Conservation (phyloP, 805 yeast genomes). For the Metschnikowia similis region DNA sequence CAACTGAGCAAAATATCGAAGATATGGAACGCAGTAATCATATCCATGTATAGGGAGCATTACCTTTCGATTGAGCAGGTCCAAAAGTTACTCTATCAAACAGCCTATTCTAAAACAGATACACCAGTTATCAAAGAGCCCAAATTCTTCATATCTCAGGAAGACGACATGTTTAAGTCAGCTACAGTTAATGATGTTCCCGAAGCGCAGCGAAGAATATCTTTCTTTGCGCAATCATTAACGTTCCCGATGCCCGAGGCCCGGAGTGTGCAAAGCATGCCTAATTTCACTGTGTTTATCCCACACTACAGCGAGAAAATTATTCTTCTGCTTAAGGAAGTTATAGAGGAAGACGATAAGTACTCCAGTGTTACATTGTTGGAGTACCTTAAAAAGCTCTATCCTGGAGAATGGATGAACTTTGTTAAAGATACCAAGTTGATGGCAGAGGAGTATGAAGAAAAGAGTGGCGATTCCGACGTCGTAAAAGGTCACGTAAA, state of each 20-base stretch:
- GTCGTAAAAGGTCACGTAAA: not conserved
- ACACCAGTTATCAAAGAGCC: constrained; percentile 46
- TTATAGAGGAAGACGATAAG: constrained; percentile 95
- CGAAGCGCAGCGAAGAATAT: constrained; percentile 78
- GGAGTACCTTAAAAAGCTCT: constrained; percentile 91
- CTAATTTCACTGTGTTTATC: constrained; percentile 55
- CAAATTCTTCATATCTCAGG: constrained; percentile 73
- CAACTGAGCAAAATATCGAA: constrained; percentile 44
- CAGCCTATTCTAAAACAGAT: constrained; percentile 38
- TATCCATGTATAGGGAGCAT: constrained; percentile 80
- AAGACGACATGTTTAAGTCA: constrained; percentile 63
- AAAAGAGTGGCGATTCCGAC: constrained; percentile 20
- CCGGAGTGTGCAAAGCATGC: constrained; percentile 19
- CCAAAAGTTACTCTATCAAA: constrained; percentile 58
- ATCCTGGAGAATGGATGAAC: constrained; percentile 97
- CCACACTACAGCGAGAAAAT: constrained; percentile 98
- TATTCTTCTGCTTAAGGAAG: constrained; percentile 86
- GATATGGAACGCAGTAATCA: constrained; percentile 80
- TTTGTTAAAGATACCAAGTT: constrained; percentile 95
- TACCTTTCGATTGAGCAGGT: constrained; percentile 70
- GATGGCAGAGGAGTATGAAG: constrained; percentile 70
- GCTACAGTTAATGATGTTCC: constrained; percentile 57
- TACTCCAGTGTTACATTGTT: constrained; percentile 89
- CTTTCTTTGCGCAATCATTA: constrained; percentile 86
- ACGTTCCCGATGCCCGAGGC: constrained; percentile 83